Base-by-base conservation (phyloP, 495 filamentous ascomycete genomes). In the Penicillium cataractarum region DNA sequence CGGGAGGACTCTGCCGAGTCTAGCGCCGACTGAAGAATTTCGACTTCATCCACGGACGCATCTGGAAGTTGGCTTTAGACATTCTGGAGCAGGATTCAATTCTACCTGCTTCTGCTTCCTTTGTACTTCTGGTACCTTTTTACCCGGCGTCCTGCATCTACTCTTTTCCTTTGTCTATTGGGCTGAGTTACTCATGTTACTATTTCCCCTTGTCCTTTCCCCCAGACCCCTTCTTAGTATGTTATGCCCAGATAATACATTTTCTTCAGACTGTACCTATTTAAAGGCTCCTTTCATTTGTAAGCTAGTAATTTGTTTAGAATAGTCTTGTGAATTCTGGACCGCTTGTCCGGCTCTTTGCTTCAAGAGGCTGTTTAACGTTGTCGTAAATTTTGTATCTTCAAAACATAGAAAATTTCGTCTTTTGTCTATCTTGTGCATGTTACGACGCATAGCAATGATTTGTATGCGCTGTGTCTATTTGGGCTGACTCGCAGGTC, bases 171-270 rank as follows among this genome's bases (percentile, higher is more conserved):
- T 55, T 71, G 63, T 65, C 52, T 70, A 61, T 68, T 73, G 70
- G 74, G 71, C 59, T 70, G 48, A 73, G 70, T 70, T 70, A 63
- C 69, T 60, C 64, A 60, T 66, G 55, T 71, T 71, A 61, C 55
- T 60, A 59, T 71, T 58, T 39, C 39, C 54, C 58, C 26, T 46
- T 52, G 33, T 51, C 49, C 44, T 33, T 50, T 60, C 58, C 56
- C 61, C 22, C 67, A 67, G 64, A 73, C 57, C 61, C 50, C 35
- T 56, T 63, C 52, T 63, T 62, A 75, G 74, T 76, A 78, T 78
- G 69, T 62, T 69, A 77, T 71, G 65, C 67, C 63, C 72, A 79
- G 74, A 78, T 80, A 80, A 78, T 78, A 76, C 64, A 71, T 70
- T 67, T 62, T 58, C 55, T 59, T 67, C 55, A 61, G n/a, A 57